Percentiles rank a stretch among this genome's conserved stretches.
These are phyloP conservation scores for Calocera viscosa DNA, from an alignment of 768 basidiomycete genomes.

Conservation along the genomic window DNA sequence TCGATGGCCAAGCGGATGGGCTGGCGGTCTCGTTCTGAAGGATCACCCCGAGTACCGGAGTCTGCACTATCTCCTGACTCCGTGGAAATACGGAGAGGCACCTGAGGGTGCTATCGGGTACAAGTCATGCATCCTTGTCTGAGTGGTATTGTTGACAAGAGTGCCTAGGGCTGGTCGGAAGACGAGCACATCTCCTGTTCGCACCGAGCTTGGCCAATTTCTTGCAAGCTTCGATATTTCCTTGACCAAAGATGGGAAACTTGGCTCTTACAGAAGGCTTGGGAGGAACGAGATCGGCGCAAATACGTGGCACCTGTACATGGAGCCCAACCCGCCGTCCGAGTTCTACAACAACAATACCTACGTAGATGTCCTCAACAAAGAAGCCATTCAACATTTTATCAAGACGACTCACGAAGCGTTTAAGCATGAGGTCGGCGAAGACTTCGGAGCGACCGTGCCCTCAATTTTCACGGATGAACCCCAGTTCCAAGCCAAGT, in stretches of 20 bases:
- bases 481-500: conserved; percentile 18
- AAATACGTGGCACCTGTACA: conserved; percentile 19
- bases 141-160: conserved; percentile 6
- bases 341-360: conserved; percentile 18
- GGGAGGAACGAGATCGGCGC: not conserved
- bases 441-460: conserved; percentile 18
- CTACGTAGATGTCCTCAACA: conserved; percentile 18
- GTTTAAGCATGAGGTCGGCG: conserved; percentile 17
- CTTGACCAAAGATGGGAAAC: conserved; percentile 6
- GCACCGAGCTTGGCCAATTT: conserved; percentile 18
- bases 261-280: conserved; percentile 15
- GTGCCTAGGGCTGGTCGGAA: not conserved
- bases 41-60: conserved; percentile 19
- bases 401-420: conserved; percentile 21
- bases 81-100: conserved; percentile 19
- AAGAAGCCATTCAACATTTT: conserved; percentile 16
- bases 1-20: conserved; percentile 22
- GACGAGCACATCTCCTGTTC: conserved; percentile 11
- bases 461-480: conserved; percentile 23
- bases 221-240: conserved; percentile 18
- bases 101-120: not conserved
- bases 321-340: conserved; percentile 17
- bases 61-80: conserved; percentile 19
- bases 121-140: conserved; percentile 4
- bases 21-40: conserved; percentile 19